Percentiles rank a stretch among this genome's conserved stretches.
phyloP scores from a whole-genome alignment of 306 rosid species.

The Malus sieversii region DNA sequence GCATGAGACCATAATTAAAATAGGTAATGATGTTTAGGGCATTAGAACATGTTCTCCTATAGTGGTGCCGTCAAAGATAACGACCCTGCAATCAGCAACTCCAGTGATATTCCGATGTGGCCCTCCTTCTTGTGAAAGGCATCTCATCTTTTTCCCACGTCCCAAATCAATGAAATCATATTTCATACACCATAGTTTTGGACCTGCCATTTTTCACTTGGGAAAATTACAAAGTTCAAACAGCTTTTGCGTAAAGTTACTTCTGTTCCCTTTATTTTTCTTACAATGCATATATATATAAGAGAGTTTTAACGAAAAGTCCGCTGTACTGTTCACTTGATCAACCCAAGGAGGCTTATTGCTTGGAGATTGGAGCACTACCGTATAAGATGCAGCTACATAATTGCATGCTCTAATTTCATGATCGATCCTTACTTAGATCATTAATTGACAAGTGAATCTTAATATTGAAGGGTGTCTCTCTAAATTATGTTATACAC shows the following conservation, averaged over 20 bases:
- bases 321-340: neutral
- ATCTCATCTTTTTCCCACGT: conserved; percentile 6
- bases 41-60: conserved; percentile 26
- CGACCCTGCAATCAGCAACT: conserved; percentile 21
- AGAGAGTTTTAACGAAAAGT: neutral
- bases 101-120: conserved; percentile 35
- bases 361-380: conserved; percentile 5
- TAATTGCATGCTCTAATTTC: neutral
- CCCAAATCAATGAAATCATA: conserved; percentile 9
- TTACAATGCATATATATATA: neutral
- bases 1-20: conserved; percentile 10
- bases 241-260: conserved; percentile 21
- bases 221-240: conserved; percentile 14
- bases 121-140: conserved; percentile 21
- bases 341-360: neutral
- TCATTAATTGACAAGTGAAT: neutral
- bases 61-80: conserved; percentile 35
- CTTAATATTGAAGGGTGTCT: neutral
- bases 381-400: neutral
- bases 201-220: neutral
- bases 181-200: conserved; percentile 20
- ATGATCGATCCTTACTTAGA: neutral
- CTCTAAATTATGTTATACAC: neutral
- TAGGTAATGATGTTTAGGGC: conserved; percentile 40
- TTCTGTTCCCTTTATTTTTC: conserved; percentile 7